These are phyloP conservation scores for Paracoccidioides lutzii DNA, from an alignment of 2,329 filamentous ascomycete species.

Conservation along the genomic window DNA sequence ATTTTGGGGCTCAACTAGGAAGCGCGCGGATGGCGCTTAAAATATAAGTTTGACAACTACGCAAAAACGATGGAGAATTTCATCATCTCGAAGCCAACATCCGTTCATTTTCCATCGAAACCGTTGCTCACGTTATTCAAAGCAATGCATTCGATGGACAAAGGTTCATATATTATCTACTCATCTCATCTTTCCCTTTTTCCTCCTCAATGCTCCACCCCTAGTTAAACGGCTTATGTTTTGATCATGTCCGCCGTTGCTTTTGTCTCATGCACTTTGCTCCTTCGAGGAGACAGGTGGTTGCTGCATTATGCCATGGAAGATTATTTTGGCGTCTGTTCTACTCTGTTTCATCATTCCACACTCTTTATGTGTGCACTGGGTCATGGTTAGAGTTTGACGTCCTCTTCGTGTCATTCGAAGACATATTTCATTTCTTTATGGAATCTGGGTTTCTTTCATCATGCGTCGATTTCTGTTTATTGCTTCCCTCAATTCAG, in stretches of 20 bases:
- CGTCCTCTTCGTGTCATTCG: not conserved
- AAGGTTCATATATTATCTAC: not conserved
- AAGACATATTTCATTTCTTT: not conserved
- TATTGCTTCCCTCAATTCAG: not conserved
- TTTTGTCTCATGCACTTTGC: not conserved
- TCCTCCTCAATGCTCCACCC: not conserved
- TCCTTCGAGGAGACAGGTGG: not conserved
- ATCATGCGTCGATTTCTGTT: too few species aligned
- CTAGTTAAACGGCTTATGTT: not conserved
- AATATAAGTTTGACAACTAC: not conserved
- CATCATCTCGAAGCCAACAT: too few species aligned
- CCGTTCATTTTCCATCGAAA: too few species aligned
- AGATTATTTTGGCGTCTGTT: not conserved
- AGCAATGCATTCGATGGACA: too few species aligned
- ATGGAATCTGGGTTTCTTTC: not conserved
- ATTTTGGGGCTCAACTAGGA: not conserved
- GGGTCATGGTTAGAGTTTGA: not conserved
- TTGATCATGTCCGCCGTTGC: not conserved
- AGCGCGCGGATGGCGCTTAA: not conserved
- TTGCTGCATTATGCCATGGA: not conserved
- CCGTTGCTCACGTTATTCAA: too few species aligned
- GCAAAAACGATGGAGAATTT: too few species aligned
- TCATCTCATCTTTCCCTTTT: not conserved
- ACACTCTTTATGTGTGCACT: not conserved
- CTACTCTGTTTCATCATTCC: not conserved